Base-by-base conservation (phyloP, 2,329 filamentous ascomycete species). In the Stromatinia cepivora region DNA sequence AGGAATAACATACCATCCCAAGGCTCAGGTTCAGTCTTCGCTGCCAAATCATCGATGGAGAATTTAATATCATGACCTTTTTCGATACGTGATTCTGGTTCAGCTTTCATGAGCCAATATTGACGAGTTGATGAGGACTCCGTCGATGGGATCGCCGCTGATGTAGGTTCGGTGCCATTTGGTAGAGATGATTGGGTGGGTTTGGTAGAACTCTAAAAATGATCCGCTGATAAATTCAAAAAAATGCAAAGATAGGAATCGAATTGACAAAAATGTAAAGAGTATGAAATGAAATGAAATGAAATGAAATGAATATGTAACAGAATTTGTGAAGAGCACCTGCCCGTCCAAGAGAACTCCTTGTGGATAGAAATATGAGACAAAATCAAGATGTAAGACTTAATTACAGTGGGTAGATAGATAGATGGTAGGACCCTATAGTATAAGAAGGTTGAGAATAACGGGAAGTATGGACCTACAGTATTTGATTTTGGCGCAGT, bases 11-110 rank as follows among this genome's bases (percentile, higher is more conserved):
- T 81, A 92, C 92, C 95, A 80, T 96, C 91, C 95, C 95, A 99
- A 0, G 92, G 90, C 77, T 98, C 94, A 1, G 94, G 93, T 75
- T 87, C 85, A 0, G 83, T 88, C 76, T 88, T 90, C 0, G 87
- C 86, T 20, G 86, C 85, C 48, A 99, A 81, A 78, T 98, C 94
- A 76, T 98, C 93, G 76, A 99, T 97, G 0, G 93, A 96, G 81
- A 98, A 99, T 74, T 88, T 91, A 58, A 97, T 92, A 78, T 98
- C 94, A 64, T 92, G 83, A 0, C 93, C 94, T 67, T 93, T 94
- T 78, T 97, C 93, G 22, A 93, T 82, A 8, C 95, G 90, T 5
- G 93, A 88, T 75, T 97, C 92, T 0, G 95, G 94, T 81, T 99
- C 92, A 0, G 92, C 92, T 81, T 94, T 95, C 85, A 95, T 86